These are phyloP conservation scores for Colletotrichum sidae DNA, from an alignment of 2,329 filamentous ascomycete genomes.

Conservation along the genomic window DNA sequence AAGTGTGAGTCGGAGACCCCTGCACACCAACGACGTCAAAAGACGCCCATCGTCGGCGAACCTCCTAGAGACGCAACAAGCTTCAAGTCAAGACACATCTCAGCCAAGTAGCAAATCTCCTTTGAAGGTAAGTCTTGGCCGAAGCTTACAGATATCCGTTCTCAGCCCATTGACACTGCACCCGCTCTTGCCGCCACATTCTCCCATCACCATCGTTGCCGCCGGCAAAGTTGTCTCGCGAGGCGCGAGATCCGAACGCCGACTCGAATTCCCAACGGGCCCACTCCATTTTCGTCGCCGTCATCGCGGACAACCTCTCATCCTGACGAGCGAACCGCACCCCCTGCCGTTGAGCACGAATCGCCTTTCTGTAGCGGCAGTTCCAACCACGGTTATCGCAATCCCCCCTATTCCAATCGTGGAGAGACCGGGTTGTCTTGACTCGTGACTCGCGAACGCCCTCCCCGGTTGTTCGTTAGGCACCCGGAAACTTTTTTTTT, in stretches of 20 bases:
- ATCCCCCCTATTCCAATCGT: slow-evolving; percentile 22
- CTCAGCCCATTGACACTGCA: slow-evolving; percentile 18
- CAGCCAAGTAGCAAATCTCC: no score
- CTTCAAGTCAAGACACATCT: slow-evolving; percentile 4
- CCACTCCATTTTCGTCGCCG: slow-evolving; percentile 10
- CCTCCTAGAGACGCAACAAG: slow-evolving; percentile 2
- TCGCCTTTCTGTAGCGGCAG: slow-evolving; percentile 15
- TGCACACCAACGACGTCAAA: no score
- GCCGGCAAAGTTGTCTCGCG: no score
- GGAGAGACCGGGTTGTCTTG: slow-evolving; percentile 31
- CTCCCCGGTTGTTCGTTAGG: slow-evolving; percentile 4
- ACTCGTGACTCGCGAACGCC: slow-evolving; percentile 19
- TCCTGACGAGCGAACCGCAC: neutral
- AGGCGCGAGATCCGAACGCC: no score
- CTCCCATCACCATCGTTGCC: no score
- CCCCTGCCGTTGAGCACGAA: slow-evolving; percentile 27
- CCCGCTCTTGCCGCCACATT: slow-evolving; percentile 4
- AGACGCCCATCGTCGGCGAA: neutral
- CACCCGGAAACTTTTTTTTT: slow-evolving; percentile 3
- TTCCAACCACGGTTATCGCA: slow-evolving; percentile 19
- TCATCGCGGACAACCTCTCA: neutral
- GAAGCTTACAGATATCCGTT: slow-evolving; percentile 9
- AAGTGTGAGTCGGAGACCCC: no score
- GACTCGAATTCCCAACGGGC: neutral
- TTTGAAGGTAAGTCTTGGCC: slow-evolving; percentile 6